A percentile compares a stretch with the other conserved stretches of the same genome.
These are phyloP conservation scores for Colletotrichum nymphaeae DNA, from an alignment of 2,329 filamentous ascomycete species.

Conservation along the genomic window DNA sequence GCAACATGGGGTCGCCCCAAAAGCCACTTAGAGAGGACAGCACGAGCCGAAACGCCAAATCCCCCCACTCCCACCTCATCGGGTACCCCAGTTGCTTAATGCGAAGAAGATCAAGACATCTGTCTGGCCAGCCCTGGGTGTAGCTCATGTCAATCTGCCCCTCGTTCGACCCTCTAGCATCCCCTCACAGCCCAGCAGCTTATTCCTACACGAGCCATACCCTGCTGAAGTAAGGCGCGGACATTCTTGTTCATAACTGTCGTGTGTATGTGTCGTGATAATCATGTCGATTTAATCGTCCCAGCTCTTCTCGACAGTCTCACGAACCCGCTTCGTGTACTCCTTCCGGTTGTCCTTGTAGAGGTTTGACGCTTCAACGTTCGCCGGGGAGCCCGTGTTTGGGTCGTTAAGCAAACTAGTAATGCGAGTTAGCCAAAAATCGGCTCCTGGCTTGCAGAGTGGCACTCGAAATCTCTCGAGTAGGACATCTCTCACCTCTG, in stretches of 20 bases:
- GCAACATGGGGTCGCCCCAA: conserved; percentile 28
- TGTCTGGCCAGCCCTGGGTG: conserved; percentile 10
- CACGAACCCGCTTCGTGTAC: conserved; percentile 92
- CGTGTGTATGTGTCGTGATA: conserved; percentile 26
- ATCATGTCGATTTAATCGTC: conserved; percentile 73
- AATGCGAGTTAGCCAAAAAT: not conserved
- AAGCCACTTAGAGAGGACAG: conserved; percentile 29
- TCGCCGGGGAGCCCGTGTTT: conserved; percentile 97
- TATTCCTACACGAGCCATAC: not conserved
- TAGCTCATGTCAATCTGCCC: not conserved
- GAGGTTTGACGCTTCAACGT: conserved; percentile 96
- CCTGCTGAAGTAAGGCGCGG: conserved; percentile 7
- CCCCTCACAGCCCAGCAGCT: conserved; percentile 14
- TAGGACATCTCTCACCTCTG: conserved; percentile 75
- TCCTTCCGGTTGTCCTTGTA: conserved; percentile 99
- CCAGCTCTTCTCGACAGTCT: conserved; percentile 99
- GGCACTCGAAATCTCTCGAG: not conserved
- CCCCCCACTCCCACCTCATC: conserved; percentile 25
- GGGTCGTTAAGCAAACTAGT: conserved; percentile 92
- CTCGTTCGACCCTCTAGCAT: not conserved
- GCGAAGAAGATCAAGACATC: conserved; percentile 17
- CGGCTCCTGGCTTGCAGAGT: not conserved
- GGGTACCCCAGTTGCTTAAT: conserved; percentile 30
- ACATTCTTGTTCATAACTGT: conserved; percentile 27
- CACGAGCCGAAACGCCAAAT: conserved; percentile 35